These are phyloP conservation scores for Parafenestella ontariensis DNA, from an alignment of 2,329 filamentous ascomycete genomes.

Conservation along the genomic window DNA sequence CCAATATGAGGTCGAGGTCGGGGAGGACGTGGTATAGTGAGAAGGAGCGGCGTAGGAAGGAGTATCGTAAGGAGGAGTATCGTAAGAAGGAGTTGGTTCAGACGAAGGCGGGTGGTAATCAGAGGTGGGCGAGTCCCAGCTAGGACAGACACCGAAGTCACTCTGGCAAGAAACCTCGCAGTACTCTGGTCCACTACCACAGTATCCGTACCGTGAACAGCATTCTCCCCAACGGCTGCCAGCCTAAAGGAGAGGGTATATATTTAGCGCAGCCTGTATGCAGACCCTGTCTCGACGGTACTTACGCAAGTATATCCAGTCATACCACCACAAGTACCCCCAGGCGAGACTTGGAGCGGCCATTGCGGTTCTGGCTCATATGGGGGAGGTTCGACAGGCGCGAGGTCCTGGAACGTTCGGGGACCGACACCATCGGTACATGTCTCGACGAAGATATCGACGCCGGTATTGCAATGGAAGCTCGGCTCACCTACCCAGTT, in stretches of 20 bases:
- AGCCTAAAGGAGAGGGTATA: neutral
- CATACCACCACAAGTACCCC: constrained; percentile 13
- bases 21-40: too few relatives aligned
- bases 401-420: constrained; percentile 7
- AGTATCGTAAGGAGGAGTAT: too few relatives aligned
- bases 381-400: too few relatives aligned
- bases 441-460: constrained; percentile 26
- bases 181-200: constrained; percentile 16
- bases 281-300: neutral
- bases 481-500: constrained; percentile 26
- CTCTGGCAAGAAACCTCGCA: constrained; percentile 28
- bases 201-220: constrained; percentile 9
- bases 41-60: neutral
- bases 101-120: neutral
- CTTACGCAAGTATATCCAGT: constrained; percentile 10
- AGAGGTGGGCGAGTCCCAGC: neutral
- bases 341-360: neutral
- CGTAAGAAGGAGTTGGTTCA: too few relatives aligned
- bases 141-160: constrained; percentile 8
- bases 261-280: neutral
- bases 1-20: too few relatives aligned
- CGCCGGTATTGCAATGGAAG: constrained; percentile 19
- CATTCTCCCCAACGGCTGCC: constrained; percentile 1
- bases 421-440: constrained; percentile 21
- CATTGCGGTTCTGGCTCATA: neutral